Percentiles rank a stretch among this genome's conserved stretches.
Evolutionary conservation across 2,329 filamentous ascomycete species (phyloP).

Genomic region (Lecanicillium sp.): DNA sequence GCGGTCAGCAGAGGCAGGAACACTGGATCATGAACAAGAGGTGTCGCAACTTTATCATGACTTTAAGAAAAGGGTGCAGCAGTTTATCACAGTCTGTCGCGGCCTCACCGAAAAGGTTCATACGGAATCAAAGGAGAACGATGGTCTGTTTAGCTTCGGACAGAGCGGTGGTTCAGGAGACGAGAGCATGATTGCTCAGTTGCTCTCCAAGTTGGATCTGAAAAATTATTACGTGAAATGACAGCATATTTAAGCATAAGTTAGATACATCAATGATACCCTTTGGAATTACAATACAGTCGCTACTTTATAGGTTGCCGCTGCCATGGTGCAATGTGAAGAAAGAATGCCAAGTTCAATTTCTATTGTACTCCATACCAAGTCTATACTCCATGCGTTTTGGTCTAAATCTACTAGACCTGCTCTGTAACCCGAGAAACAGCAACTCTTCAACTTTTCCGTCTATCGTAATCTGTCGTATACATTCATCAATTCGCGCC

Average conservation of each 20-base stretch:
- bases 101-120: slow-evolving; percentile 57
- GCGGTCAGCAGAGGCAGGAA: slow-evolving; percentile 28
- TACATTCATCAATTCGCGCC: not conserved
- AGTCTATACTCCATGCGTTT: no score
- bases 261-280: not conserved
- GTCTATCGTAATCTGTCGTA: no score
- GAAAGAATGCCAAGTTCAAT: no score
- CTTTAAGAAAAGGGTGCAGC: slow-evolving; percentile 64
- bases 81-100: slow-evolving; percentile 67
- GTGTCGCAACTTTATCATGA: slow-evolving; percentile 46
- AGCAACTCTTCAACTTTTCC: not conserved
- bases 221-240: slow-evolving; percentile 51
- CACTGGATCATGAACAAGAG: slow-evolving; percentile 14
- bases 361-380: not conserved
- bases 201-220: slow-evolving; percentile 65
- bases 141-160: slow-evolving; percentile 17
- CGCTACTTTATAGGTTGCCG: no score
- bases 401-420: no score
- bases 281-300: not conserved
- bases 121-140: slow-evolving; percentile 20
- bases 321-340: no score
- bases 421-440: not conserved
- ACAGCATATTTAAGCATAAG: not conserved
- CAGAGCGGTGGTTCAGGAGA: slow-evolving; percentile 27
- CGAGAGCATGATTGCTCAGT: slow-evolving; percentile 58